These are phyloP conservation scores for Candida yuanshanica DNA, from an alignment of 805 yeast species.

Conservation along the genomic window DNA sequence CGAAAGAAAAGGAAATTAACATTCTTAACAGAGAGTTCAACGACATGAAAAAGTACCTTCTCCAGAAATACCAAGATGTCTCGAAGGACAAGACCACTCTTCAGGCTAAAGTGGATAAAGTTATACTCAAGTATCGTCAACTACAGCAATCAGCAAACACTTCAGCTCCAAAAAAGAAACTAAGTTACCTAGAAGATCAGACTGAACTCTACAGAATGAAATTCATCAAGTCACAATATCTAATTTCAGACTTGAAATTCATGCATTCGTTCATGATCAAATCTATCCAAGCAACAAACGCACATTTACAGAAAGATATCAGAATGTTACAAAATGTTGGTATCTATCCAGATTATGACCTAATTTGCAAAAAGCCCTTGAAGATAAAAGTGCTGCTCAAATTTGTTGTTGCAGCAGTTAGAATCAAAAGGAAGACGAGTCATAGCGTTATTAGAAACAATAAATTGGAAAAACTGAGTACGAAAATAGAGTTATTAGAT, in stretches of 20 bases:
- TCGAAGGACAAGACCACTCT: conserved; percentile 23
- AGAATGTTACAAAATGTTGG: conserved; percentile 23
- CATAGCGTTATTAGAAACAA: conserved; percentile 15
- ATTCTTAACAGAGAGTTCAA: conserved; percentile 22
- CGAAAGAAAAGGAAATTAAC: conserved; percentile 14
- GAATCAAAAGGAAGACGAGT: conserved; percentile 29
- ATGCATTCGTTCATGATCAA: conserved; percentile 27
- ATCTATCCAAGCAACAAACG: conserved; percentile 24
- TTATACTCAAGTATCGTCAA: conserved; percentile 21
- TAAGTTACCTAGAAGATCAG: conserved; percentile 31
- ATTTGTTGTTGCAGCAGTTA: conserved; percentile 32
- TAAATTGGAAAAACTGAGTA: conserved; percentile 13
- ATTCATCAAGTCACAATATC: conserved; percentile 37
- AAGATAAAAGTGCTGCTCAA: conserved; percentile 26
- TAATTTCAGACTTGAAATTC: conserved; percentile 31
- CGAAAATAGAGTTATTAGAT: conserved; percentile 4
- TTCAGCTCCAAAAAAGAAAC: conserved; percentile 14
- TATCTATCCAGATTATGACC: conserved; percentile 23
- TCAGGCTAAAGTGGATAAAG: conserved; percentile 28
- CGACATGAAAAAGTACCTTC: conserved; percentile 27
- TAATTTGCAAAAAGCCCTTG: conserved; percentile 17
- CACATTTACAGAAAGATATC: conserved; percentile 22
- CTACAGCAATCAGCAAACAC: conserved; percentile 24
- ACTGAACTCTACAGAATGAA: conserved; percentile 41
- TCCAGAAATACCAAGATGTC: conserved; percentile 21